These are phyloP conservation scores for Postia placenta DNA, from an alignment of 768 basidiomycete species.

Conservation along the genomic window DNA sequence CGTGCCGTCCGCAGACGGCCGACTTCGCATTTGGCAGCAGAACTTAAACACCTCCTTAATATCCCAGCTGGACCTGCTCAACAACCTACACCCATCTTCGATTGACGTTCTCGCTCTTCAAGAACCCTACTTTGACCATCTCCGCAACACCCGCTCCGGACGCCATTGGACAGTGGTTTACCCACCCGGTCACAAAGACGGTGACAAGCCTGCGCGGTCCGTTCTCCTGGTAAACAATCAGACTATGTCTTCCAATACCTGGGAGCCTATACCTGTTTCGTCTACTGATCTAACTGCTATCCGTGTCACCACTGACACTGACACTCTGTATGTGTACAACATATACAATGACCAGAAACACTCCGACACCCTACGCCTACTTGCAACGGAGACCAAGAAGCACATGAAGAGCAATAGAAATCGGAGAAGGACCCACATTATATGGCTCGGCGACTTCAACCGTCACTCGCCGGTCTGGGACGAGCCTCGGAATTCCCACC, in stretches of 20 bases:
- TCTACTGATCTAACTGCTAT: constrained; percentile 26
- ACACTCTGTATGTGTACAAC: constrained; percentile 28
- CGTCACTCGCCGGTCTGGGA: constrained; percentile 36
- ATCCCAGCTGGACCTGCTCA: too few species aligned
- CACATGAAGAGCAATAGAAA: not conserved
- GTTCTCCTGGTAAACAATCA: constrained; percentile 10
- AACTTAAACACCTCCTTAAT: too few species aligned
- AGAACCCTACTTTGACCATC: constrained; percentile 30
- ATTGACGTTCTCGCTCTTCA: constrained; percentile 28
- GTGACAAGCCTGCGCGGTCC: not conserved
- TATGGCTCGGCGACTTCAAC: constrained; percentile 36
- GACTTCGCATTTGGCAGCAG: too few species aligned
- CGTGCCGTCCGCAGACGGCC: too few species aligned
- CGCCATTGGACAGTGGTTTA: constrained; percentile 18
- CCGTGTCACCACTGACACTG: constrained; percentile 12
- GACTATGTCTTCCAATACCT: constrained; percentile 10
- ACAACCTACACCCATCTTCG: not conserved
- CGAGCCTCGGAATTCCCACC: constrained; percentile 22
- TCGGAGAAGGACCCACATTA: constrained; percentile 1
- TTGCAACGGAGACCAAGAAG: not conserved
- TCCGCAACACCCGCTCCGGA: constrained; percentile 11
- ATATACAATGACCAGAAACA: constrained; percentile 31
- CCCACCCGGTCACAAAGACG: constrained; percentile 17
- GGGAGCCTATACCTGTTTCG: constrained; percentile 3
- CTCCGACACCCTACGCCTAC: constrained; percentile 11